Conservation (phyloP, 2,329 filamentous ascomycete species). For the Botrytis hyacinthi region DNA sequence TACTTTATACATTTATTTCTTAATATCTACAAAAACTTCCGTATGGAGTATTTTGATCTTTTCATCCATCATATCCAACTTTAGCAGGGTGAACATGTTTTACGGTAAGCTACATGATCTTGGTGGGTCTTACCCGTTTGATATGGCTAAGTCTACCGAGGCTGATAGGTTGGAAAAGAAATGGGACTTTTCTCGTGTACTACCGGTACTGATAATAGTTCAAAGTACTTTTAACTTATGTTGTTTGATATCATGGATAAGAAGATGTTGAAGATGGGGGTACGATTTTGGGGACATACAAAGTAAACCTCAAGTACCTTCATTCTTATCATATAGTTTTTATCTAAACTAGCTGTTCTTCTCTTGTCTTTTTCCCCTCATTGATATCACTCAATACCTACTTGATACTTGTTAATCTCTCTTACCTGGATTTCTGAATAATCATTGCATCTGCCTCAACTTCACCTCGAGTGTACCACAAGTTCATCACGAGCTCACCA, state of each 20-base stretch:
- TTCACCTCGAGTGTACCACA: not conserved
- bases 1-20: not conserved
- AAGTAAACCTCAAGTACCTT: not conserved
- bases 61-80: not conserved
- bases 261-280: not conserved
- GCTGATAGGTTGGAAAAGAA: slow-evolving; percentile 1
- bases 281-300: not conserved
- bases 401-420: not conserved
- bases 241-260: slow-evolving; percentile 10
- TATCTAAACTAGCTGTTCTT: not conserved
- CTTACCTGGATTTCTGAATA: not conserved
- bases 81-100: slow-evolving; percentile 17
- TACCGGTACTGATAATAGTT: not conserved
- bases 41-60: not conserved
- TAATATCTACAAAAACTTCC: not conserved
- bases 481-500: too few species aligned
- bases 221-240: not conserved
- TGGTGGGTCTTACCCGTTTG: slow-evolving; percentile 7
- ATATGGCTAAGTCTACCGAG: slow-evolving; percentile 10
- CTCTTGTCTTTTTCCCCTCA: not conserved
- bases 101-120: slow-evolving; percentile 14
- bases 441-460: not conserved
- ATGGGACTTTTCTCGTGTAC: not conserved
- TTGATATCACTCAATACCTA: not conserved
- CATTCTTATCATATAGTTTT: not conserved